Percentiles rank a stretch among this genome's conserved stretches.
These are phyloP conservation scores for Phialocephala subalpina DNA, from an alignment of 2,329 filamentous ascomycete genomes.

Conservation along the genomic window DNA sequence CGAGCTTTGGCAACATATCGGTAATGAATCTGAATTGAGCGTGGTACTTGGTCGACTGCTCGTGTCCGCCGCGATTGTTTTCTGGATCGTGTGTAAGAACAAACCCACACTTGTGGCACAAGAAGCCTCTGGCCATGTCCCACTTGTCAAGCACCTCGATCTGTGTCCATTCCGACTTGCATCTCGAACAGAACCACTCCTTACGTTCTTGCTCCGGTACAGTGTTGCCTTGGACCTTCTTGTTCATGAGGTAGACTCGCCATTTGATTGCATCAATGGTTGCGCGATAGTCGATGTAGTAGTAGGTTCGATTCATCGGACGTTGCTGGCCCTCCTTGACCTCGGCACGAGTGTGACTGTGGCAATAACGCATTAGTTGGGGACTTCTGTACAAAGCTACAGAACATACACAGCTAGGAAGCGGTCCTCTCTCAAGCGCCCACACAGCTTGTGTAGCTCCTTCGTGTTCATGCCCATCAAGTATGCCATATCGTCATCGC, in stretches of 20 bases:
- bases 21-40: slow-evolving; percentile 82
- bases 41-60: slow-evolving; percentile 78
- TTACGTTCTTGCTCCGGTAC: slow-evolving; percentile 86
- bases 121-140: slow-evolving; percentile 72
- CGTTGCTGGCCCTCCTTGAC: slow-evolving; percentile 82
- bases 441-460: slow-evolving; percentile 88
- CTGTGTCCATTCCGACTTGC: slow-evolving; percentile 85
- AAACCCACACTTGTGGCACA: slow-evolving; percentile 80
- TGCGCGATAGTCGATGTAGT: slow-evolving; percentile 94
- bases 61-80: slow-evolving; percentile 73
- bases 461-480: slow-evolving; percentile 91
- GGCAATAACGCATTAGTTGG: background rate
- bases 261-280: slow-evolving; percentile 98
- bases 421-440: slow-evolving; percentile 84
- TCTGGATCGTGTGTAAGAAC: slow-evolving; percentile 72
- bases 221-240: slow-evolving; percentile 85
- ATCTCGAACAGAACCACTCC: slow-evolving; percentile 85
- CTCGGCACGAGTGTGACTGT: slow-evolving; percentile 77
- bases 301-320: slow-evolving; percentile 89
- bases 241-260: slow-evolving; percentile 87
- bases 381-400: slow-evolving; percentile 1
- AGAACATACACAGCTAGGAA: slow-evolving; percentile 75
- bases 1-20: slow-evolving; percentile 78
- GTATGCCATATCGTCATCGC: slow-evolving; percentile 87
- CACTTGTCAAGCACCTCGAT: slow-evolving; percentile 87